A percentile compares a stretch with the other conserved stretches of the same genome.
Evolutionary conservation across 805 yeast species (phyloP).

Genomic region (Metschnikowia proteae): DNA sequence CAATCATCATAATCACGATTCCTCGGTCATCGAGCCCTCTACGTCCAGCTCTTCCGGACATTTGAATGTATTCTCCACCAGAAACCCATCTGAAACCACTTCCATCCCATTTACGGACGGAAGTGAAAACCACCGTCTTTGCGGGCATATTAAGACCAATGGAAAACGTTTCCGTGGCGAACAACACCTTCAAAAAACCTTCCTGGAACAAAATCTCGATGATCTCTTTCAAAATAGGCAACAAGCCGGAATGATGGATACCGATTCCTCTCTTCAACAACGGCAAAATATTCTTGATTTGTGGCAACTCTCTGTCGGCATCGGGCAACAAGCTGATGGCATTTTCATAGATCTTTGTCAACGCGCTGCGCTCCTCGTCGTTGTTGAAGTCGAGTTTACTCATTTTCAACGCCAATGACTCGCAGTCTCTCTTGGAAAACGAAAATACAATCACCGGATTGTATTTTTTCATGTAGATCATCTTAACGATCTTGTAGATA

Average conservation of each 20-base stretch:
- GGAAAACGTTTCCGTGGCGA: constrained; percentile 97
- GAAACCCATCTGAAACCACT: constrained; percentile 97
- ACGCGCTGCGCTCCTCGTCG: constrained; percentile 89
- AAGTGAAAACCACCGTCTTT: constrained; percentile 95
- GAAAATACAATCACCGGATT: constrained; percentile 98
- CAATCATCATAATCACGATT: constrained; percentile 98
- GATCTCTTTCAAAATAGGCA: constrained; percentile 91
- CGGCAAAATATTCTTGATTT: constrained; percentile 87
- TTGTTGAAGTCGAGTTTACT: constrained; percentile 91
- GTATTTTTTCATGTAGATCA: constrained; percentile 95
- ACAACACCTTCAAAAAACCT: constrained; percentile 88
- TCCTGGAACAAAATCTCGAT: constrained; percentile 96
- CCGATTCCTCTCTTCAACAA: constrained; percentile 93
- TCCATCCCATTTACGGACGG: constrained; percentile 98
- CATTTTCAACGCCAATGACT: constrained; percentile 89
- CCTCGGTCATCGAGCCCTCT: constrained; percentile 99
- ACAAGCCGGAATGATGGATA: constrained; percentile 94
- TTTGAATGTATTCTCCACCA: constrained; percentile 98
- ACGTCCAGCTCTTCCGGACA: constrained; percentile 99
- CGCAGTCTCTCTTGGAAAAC: constrained; percentile 97
- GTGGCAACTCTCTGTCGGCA: constrained; percentile 88
- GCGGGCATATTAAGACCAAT: constrained; percentile 99
- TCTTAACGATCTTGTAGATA: constrained; percentile 92
- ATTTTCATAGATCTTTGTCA: constrained; percentile 84
- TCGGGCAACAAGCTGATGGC: constrained; percentile 88